Evolutionary conservation across 768 basidiomycete genomes (phyloP), one percentile per base, ranked within the genome.

Genomic region (Lepiota venenata): DNA sequence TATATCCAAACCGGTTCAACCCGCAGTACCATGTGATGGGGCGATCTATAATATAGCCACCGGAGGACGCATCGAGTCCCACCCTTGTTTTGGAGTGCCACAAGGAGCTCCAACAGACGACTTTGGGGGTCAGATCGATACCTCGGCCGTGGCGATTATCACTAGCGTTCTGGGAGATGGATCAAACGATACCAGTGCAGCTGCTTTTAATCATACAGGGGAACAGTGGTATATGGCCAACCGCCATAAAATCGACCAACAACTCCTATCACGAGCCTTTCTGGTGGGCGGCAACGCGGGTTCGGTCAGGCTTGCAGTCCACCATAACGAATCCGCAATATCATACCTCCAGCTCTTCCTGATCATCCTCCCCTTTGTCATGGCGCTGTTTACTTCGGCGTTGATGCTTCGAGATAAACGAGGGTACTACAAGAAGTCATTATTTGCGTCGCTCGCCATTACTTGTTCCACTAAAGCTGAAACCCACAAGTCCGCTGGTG

Each of bases 41-140:
- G 42, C 40, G 20, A 47, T 49, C 35, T 48, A 50, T 0, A 59
- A 61, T 21, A 32, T 57, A 35, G 60, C 59, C 7, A 57, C 58
- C 1, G 59, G 61, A 12, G 61, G 61, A 15, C 37, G 45, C 20
- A 48, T 63, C 22, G 44, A 42, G 9, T 55, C 37, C 4, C 48
- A 43, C 10, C 56, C 37, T 38, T 63, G 62, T 48, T 56, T 3
- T 32, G 9, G 61, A 48, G 55, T 63, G n/a, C n/a, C n/a, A n/a
- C n/a, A n/a, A n/a, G n/a, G n/a, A n/a, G n/a, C n/a, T n/a, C n/a
- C n/a, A 56, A 20, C 32, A 32, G 10, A 4, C 32, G 6, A 4
- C 32, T 64, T 60, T 36, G 42, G 58, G 6, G 61, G 61, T 11
- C 61, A 59, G 40, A 14, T 62, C 5, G 61, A 64, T 44, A 55